phyloP scores from a whole-genome alignment of 768 basidiomycete genomes.

The Kwoniella dendrophila region DNA sequence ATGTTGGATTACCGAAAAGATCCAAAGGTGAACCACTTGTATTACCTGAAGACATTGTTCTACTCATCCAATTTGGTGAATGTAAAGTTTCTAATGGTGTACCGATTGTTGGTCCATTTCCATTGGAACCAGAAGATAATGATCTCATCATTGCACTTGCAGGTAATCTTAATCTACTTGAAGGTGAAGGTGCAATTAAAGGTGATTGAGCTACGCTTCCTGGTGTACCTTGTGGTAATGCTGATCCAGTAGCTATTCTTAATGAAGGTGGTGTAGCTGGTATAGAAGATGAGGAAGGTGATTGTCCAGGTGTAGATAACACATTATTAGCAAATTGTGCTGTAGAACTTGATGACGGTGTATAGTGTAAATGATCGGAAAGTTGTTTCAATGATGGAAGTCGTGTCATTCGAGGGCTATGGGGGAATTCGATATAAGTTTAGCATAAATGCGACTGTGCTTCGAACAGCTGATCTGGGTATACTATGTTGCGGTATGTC shows the following conservation, averaged over 20 bases:
- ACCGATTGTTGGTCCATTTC: too few relatives aligned
- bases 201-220: constrained; percentile 13
- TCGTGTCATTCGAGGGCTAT: constrained; percentile 41
- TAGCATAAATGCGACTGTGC: too few relatives aligned
- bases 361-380: constrained; percentile 26
- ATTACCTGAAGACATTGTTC: not conserved
- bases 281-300: constrained; percentile 13
- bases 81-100: constrained; percentile 17
- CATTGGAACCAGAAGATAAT: constrained; percentile 17
- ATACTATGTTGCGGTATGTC: not conserved
- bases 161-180: constrained; percentile 36
- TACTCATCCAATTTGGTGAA: constrained; percentile 11
- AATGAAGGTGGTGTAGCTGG: constrained; percentile 26
- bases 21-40: not conserved
- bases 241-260: constrained; percentile 22
- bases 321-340: constrained; percentile 18
- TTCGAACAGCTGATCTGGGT: not conserved
- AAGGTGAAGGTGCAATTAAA: constrained; percentile 19
- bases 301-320: constrained; percentile 6
- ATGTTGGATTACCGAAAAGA: not conserved
- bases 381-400: constrained; percentile 41
- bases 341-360: constrained; percentile 17
- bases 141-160: constrained; percentile 44
- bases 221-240: constrained; percentile 2
- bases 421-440: not conserved